Evolutionary conservation across 2,329 filamentous ascomycete species (phyloP), one percentile per base, ranked within the genome.

Genomic region (Helotiales sp.): DNA sequence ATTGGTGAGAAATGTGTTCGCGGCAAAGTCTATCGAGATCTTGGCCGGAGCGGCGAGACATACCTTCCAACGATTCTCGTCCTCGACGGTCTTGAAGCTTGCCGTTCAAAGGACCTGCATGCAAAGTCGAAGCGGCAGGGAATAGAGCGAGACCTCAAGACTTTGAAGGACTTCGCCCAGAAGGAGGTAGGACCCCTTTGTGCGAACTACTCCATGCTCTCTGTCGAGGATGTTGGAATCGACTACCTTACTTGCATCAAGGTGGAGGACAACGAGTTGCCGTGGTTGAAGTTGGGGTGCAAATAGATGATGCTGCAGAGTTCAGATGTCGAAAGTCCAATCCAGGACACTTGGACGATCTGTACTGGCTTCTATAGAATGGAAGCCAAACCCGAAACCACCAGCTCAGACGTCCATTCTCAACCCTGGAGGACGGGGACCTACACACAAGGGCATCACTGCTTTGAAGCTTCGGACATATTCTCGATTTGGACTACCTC

Each of bases 191-290:
- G 49, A 13, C 24, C 24, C 7, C 20, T 76, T 26, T 59, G 69
- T 26, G 59, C 24, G 11, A 75, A 75, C 30, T 59, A 71, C 15
- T 71, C 67, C n/a, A 70, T 73, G 71, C 59, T 73, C 13, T 30
- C 68, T n/a, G 43, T 67, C 13, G 64, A 70, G 34, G 64, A 70
- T 7, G 59, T n/a, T 1, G 68, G 57, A 2, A 69, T 76, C 43
- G 28, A 55, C 10, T 69, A 76, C 52, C 64, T 76, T 6, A 75
- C 73, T 30, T 76, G 74, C 65, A 69, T 61, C 6, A 64, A 68
- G 4, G 52, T 76, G 10, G 64, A 54, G 22, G 34, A 70, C 2
- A 6, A 66, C 28, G 74, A 76, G 32, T 45, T 74, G 30, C 73
- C 74, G 1, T 75, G 72, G 73, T 17, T 49, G 20, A 52, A 40